phyloP scores from a whole-genome alignment of 2,329 filamentous ascomycete genomes.

The Calonectria fujianensis region DNA sequence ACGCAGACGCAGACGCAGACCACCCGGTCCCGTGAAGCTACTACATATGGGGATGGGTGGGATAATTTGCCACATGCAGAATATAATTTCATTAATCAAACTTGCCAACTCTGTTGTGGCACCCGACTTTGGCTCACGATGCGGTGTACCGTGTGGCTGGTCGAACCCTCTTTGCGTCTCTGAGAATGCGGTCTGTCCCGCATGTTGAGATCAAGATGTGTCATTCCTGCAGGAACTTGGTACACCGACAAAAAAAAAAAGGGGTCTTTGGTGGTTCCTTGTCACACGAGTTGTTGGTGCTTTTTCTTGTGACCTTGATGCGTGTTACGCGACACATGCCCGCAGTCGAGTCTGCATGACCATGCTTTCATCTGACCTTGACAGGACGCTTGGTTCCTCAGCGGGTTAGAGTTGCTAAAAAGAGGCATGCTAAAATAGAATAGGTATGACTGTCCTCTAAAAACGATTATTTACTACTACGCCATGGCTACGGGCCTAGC shows the following conservation, averaged over 20 bases:
- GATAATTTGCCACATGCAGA: constrained; percentile 18
- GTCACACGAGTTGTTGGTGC: constrained; percentile 10
- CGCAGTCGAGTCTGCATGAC: constrained; percentile 7
- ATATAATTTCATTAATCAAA: constrained; percentile 13
- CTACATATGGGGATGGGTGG: background rate
- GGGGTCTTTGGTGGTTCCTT: constrained; percentile 2
- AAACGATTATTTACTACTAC: background rate
- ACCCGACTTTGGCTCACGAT: constrained; percentile 20
- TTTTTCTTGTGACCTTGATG: constrained; percentile 12
- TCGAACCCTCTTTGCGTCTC: background rate
- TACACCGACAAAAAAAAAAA: constrained; percentile 16
- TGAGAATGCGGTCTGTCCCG: constrained; percentile 8
- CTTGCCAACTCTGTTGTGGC: constrained; percentile 7
- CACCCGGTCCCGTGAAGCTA: background rate
- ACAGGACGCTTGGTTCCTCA: background rate
- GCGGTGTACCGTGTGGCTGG: constrained; percentile 21
- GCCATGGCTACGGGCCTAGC: background rate
- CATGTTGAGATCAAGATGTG: constrained; percentile 19
- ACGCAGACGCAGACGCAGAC: background rate
- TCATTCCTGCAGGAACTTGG: constrained; percentile 19
- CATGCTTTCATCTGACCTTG: background rate
- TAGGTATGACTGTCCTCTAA: background rate
- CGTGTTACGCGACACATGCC: constrained; percentile 11
- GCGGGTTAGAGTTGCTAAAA: background rate
- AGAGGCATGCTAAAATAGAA: background rate